Percentiles rank a stretch among this genome's conserved stretches.
Conservation (phyloP, 495 filamentous ascomycete species). For the Penicillium atrosanguineum region DNA sequence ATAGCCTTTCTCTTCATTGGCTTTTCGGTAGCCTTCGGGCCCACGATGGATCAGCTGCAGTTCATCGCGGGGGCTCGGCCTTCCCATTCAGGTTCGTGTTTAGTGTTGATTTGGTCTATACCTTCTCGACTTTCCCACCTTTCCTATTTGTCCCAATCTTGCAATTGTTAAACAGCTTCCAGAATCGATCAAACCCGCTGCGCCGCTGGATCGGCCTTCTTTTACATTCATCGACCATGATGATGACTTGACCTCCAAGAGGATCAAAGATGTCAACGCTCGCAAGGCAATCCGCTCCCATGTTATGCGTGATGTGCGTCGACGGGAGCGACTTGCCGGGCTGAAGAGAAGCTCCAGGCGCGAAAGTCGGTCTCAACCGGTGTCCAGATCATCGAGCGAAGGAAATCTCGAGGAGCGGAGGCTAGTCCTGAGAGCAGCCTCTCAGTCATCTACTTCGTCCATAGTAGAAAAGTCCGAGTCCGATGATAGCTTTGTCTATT, state of each 20-base stretch:
- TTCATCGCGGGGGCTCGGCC: constrained; percentile 15
- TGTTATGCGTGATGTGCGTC: constrained; percentile 42
- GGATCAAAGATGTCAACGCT: constrained; percentile 38
- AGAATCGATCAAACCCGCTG: constrained; percentile 14
- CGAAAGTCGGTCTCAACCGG: constrained; percentile 16
- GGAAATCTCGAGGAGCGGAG: constrained; percentile 9
- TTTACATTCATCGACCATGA: constrained; percentile 41
- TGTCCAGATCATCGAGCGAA: constrained; percentile 1
- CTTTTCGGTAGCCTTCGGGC: constrained; percentile 20
- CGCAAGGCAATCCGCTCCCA: constrained; percentile 39
- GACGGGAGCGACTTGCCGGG: constrained; percentile 35
- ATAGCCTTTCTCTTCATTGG: constrained; percentile 14
- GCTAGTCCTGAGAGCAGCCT: constrained; percentile 16
- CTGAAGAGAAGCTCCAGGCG: constrained; percentile 31
- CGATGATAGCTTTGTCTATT: not conserved
- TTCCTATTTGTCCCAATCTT: not conserved
- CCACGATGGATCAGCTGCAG: constrained; percentile 31
- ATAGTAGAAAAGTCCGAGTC: not conserved
- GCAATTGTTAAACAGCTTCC: not conserved
- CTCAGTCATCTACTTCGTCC: constrained; percentile 15
- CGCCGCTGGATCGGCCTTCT: constrained; percentile 28
- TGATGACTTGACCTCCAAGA: constrained; percentile 37
- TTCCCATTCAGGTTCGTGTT: constrained; percentile 32
- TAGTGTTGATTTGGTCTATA: not conserved
- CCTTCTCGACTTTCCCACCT: not conserved